A percentile compares a stretch with the other conserved stretches of the same genome.
Conservation (phyloP, 2,329 filamentous ascomycete species). For the Coniella vitis region DNA sequence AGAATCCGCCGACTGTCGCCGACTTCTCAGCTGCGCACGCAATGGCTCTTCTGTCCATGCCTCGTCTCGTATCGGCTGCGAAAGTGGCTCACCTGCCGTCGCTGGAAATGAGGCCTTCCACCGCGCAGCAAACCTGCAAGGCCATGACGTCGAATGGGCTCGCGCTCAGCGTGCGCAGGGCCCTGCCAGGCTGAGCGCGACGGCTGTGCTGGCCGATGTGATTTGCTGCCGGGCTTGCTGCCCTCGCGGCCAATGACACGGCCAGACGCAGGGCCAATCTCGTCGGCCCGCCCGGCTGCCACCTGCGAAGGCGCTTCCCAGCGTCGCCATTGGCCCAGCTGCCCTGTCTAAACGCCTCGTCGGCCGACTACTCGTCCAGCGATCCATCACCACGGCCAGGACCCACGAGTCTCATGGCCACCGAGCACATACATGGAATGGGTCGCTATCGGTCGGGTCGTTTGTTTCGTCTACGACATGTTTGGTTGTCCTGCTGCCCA, state of each 20-base stretch:
- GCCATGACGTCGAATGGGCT: no score
- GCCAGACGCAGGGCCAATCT: constrained; percentile 14
- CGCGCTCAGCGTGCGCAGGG: neutral
- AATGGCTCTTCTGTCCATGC: no score
- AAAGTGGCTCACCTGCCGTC: no score
- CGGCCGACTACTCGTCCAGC: no score
- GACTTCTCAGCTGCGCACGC: no score
- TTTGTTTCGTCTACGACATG: constrained; percentile 11
- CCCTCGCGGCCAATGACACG: constrained; percentile 10
- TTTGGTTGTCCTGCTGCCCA: constrained; percentile 3
- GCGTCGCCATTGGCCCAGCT: constrained; percentile 10
- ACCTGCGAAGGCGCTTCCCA: constrained; percentile 1
- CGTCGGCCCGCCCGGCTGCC: constrained; percentile 6
- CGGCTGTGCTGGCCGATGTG: constrained; percentile 7
- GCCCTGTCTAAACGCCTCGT: neutral
- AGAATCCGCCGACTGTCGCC: no score
- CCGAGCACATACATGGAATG: neutral
- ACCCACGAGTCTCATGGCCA: constrained; percentile 3
- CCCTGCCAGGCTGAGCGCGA: constrained; percentile 2
- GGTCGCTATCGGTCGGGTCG: neutral
- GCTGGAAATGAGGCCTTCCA: no score
- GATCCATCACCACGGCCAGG: neutral
- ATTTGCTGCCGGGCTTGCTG: constrained; percentile 11
- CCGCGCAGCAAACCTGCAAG: no score
- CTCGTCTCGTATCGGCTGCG: no score